Conservation (phyloP, 176 grass and related monocot species). For the Oryza meyeriana region DNA sequence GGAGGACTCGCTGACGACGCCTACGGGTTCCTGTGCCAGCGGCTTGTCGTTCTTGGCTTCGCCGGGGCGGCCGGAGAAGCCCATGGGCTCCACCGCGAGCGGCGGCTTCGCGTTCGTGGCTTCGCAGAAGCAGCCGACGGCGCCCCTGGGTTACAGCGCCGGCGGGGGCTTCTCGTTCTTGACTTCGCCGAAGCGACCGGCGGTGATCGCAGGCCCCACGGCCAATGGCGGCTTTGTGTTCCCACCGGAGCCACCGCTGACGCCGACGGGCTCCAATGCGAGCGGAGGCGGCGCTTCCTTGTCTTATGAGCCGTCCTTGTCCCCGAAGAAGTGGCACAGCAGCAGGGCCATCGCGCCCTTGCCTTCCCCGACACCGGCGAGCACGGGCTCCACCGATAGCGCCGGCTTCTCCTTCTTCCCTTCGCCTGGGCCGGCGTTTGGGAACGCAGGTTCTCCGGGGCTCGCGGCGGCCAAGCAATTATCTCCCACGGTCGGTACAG, state of each 20-base stretch:
- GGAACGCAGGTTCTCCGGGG: no score
- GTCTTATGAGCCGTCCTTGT: background rate
- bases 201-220: slow-evolving; percentile 8
- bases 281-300: slow-evolving; percentile 11
- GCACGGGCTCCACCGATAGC: background rate
- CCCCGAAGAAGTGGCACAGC: background rate
- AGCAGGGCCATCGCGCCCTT: background rate
- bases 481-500: background rate
- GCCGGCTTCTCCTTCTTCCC: background rate
- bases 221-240: background rate
- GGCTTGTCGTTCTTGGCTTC: background rate
- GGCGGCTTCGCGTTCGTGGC: slow-evolving; percentile 1
- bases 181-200: background rate
- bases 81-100: background rate
- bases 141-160: background rate
- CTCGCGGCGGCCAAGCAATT: no score
- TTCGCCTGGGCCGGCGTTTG: background rate
- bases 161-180: background rate
- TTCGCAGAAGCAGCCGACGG: background rate
- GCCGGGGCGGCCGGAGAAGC: background rate
- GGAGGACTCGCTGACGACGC: background rate
- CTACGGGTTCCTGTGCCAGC: background rate
- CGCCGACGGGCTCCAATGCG: slow-evolving; percentile 10
- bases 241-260: slow-evolving; percentile 4
- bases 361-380: background rate